Percentiles rank a stretch among this genome's conserved stretches.
Conservation (phyloP, 208 protist genomes). For the Acanthamoeba quina region DNA sequence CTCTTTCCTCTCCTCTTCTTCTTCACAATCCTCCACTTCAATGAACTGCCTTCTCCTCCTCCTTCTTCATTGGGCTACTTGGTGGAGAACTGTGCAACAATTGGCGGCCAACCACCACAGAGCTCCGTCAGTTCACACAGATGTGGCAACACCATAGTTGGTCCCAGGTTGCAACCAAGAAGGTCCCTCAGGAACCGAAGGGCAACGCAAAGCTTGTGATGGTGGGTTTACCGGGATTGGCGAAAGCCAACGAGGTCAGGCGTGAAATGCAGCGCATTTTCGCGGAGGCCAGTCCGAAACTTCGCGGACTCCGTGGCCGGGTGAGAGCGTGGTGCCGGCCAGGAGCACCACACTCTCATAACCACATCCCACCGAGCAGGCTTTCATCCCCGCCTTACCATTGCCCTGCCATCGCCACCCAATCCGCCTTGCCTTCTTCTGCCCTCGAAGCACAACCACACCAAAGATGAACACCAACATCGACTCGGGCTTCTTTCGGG, state of each 20-base stretch:
- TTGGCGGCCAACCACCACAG: too few species aligned
- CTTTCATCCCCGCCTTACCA: neutral
- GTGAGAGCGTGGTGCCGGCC: neutral
- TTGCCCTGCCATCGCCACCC: neutral
- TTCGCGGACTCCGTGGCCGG: neutral
- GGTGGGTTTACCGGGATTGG: neutral
- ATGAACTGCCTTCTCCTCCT: neutral
- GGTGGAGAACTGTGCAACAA: neutral
- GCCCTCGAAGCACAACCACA: neutral
- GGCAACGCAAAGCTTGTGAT: neutral
- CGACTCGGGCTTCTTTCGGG: neutral
- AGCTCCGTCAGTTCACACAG: too few species aligned
- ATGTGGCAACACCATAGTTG: too few species aligned
- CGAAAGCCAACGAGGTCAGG: neutral
- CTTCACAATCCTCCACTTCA: neutral
- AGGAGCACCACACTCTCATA: neutral
- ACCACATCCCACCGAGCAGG: neutral
- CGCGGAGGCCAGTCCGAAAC: neutral
- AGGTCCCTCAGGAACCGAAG: too few species aligned
- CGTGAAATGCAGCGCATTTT: neutral
- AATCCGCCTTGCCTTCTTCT: neutral
- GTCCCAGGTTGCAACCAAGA: too few species aligned
- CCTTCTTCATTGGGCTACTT: neutral
- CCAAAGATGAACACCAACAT: neutral
- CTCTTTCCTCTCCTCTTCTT: neutral